Conservation (phyloP, 1,284 basidiomycete species). For the Neonothopanus nambi region DNA sequence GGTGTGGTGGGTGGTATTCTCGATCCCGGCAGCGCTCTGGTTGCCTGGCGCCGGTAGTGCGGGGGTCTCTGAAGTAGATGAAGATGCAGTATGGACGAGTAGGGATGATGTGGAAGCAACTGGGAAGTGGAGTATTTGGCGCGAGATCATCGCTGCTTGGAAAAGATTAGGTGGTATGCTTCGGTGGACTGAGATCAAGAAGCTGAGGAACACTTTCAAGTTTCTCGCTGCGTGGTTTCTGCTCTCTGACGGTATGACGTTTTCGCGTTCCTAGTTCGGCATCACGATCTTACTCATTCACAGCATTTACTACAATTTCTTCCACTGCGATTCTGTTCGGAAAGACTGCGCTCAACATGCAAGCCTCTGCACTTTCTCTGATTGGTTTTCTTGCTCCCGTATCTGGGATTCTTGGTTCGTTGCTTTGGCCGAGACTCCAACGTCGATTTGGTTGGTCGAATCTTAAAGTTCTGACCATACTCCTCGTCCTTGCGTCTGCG, state of each 20-base stretch:
- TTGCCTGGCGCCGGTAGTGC: slow-evolving; percentile 47
- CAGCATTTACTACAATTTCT: slow-evolving; percentile 82
- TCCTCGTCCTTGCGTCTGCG: slow-evolving; percentile 65
- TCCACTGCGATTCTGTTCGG: slow-evolving; percentile 83
- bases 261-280: too few relatives aligned
- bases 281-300: neutral
- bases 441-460: slow-evolving; percentile 58
- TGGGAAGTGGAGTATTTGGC: slow-evolving; percentile 43
- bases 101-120: slow-evolving; percentile 17
- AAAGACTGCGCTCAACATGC: slow-evolving; percentile 79
- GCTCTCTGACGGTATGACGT: slow-evolving; percentile 75
- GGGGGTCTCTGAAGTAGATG: slow-evolving; percentile 6
- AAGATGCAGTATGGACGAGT: slow-evolving; percentile 18
- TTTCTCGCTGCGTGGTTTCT: slow-evolving; percentile 92
- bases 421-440: slow-evolving; percentile 71
- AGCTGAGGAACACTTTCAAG: slow-evolving; percentile 80
- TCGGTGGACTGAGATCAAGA: slow-evolving; percentile 64
- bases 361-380: slow-evolving; percentile 66
- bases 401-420: slow-evolving; percentile 73
- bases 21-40: slow-evolving; percentile 74
- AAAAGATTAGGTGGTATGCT: slow-evolving; percentile 69
- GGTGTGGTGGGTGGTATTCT: slow-evolving; percentile 83
- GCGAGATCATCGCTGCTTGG: slow-evolving; percentile 68
- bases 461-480: slow-evolving; percentile 60
- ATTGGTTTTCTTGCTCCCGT: slow-evolving; percentile 70